Base-by-base conservation (phyloP, 2,329 filamentous ascomycete species). In the Fusarium pilosicola region DNA sequence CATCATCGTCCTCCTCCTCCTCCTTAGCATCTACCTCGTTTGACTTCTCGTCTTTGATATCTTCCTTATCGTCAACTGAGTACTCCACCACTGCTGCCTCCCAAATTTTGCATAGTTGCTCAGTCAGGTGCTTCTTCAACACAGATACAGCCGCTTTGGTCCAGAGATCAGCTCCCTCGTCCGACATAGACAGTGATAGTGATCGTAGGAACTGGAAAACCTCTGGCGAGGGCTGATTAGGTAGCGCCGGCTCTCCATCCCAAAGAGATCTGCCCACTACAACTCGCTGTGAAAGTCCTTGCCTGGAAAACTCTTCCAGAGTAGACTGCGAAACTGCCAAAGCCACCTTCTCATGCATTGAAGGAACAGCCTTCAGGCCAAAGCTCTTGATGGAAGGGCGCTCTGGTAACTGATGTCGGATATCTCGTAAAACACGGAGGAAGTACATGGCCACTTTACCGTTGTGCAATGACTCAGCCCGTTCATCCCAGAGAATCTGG, bases 121-220 rank as follows among this genome's bases (percentile, higher is more conserved):
- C 81, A 11, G 84, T 80, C 11, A 94, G 78, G 51, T 85, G 80
- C n/a, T 77, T 79, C 82, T 94, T 96, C 71, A 97, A 78, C 2
- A 85, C 84, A 2, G 77, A 76, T 4, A 95, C 88, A 1, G 93
- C 93, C 5, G 86, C 85, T 6, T 89, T 87, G 60, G 92, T 95
- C 95, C 95, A 98, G 6, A 98, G 81, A 80, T 98, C 96, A 51
- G 89, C 85, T 0, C 95, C 95, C 7, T 88, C 85, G 18, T 87
- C 84, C 7, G 88, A 88, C 94, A 98, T 97, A 10, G 87, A 85
- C 52, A 84, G 83, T 9, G 89, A 88, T 34, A 97, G 79, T 49
- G 86, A 86, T 30, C 90, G 89, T 55, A 98, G 78, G 62, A 97
- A 91, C 68, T 88, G 89, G 79, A 97, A 97, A 1, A 90, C 85